Percentiles rank a stretch among this genome's conserved stretches.
These are phyloP conservation scores for Schoenoplectus tabernaemontani DNA, from an alignment of 202 grass and related monocot genomes.

Conservation along the genomic window DNA sequence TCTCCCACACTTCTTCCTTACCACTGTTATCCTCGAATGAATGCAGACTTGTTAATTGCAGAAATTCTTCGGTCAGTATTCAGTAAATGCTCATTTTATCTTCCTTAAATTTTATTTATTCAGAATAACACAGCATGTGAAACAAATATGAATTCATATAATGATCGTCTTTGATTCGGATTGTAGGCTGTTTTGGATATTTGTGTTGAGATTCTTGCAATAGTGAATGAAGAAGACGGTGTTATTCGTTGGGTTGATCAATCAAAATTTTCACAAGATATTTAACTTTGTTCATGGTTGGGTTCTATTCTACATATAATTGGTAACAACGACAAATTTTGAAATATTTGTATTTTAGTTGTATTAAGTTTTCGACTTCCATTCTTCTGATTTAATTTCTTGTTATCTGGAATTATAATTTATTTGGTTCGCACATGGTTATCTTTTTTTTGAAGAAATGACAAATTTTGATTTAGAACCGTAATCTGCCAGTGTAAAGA, in stretches of 20 bases:
- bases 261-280: not conserved
- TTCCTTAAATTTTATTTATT: not conserved
- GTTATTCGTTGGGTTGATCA: conserved; percentile 68
- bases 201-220: conserved; percentile 67
- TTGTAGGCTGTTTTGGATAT: conserved; percentile 70
- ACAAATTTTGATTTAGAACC: conserved; percentile 12
- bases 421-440: conserved; percentile 11
- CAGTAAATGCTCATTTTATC: conserved; percentile 1
- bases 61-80: conserved; percentile 54
- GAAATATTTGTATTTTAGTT: conserved; percentile 5
- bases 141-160: not conserved
- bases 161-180: not conserved
- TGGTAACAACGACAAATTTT: conserved; percentile 24
- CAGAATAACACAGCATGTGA: not conserved
- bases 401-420: conserved; percentile 24
- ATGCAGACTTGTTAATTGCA: conserved; percentile 68
- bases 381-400: conserved; percentile 7
- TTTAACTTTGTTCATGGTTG: conserved; percentile 4
- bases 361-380: conserved; percentile 1
- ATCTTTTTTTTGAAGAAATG: not conserved
- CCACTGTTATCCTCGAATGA: no score
- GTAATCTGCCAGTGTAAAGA: not conserved
- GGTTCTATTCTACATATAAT: not conserved
- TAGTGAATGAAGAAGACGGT: conserved; percentile 66
- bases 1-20: no score